A percentile compares a stretch with the other conserved stretches of the same genome.
Evolutionary conservation across 2,329 filamentous ascomycete genomes (phyloP).

Genomic region (Elsinoe arachidis): DNA sequence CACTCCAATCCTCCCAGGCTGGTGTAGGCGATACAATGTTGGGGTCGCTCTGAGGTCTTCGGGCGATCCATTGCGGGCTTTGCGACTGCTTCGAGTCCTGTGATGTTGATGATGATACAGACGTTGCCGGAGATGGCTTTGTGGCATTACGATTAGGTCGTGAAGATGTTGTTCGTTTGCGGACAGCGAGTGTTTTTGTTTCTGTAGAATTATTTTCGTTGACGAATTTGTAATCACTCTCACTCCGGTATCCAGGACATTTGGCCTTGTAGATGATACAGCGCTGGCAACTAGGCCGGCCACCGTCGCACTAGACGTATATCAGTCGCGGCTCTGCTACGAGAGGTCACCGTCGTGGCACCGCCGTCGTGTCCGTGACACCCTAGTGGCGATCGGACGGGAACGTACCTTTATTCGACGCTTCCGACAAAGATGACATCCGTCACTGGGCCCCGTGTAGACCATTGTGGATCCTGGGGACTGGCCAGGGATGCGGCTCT

Average conservation of each 20-base stretch:
- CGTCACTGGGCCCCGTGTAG: conserved; percentile 13
- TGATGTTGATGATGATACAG: background rate
- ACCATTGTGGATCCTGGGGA: conserved; percentile 9
- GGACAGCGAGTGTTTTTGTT: conserved; percentile 7
- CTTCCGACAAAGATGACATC: conserved; percentile 12
- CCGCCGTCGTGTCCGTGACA: background rate
- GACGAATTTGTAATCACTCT: conserved; percentile 12
- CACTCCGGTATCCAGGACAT: conserved; percentile 11
- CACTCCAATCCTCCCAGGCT: conserved; percentile 13
- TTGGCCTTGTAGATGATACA: conserved; percentile 14
- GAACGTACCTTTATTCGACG: conserved; percentile 12
- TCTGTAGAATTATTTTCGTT: conserved; percentile 10
- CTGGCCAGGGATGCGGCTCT: background rate
- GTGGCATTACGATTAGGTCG: background rate
- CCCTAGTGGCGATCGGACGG: background rate
- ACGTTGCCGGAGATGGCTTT: background rate
- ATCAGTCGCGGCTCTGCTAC: background rate
- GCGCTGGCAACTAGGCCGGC: conserved; percentile 11
- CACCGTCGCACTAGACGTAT: conserved; percentile 6
- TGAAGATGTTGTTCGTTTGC: background rate
- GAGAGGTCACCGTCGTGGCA: background rate
- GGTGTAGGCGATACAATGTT: conserved; percentile 5
- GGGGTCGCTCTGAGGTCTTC: conserved; percentile 4
- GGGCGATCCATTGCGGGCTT: conserved; percentile 2
- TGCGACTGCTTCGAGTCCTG: background rate